Base-by-base conservation (phyloP, 1,139 yeast genomes). In the Arxiozyma telluris region DNA sequence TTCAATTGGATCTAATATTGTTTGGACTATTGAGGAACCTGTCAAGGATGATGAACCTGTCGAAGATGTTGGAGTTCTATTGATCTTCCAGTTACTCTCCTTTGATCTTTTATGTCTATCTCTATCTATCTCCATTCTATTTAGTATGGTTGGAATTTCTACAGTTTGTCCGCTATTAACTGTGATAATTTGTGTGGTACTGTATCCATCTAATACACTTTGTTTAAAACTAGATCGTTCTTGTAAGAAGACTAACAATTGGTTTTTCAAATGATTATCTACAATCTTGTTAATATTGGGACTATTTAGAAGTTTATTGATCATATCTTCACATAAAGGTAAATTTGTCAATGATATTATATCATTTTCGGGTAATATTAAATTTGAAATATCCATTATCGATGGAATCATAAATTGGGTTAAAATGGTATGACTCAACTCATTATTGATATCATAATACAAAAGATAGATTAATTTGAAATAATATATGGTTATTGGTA, bases 91-190 rank as follows among this genome's bases (percentile, higher is more conserved):
- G 18, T 58, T 61, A 45, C 66, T 66, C 47, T 69, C 72, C 52
- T 69, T 69, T 21, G 65, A 61, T 50, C 67, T 61, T 53, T 66
- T 67, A 52, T 67, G 69, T 47, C 65, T 62, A 49, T 66, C 70
- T n/a, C 71, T 60, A 41, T 68, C 70, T 51, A 58, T 60, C 48
- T 67, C 70, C 64, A 68, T 69, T 22, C 72, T 57, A 47, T 67
- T 71, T 12, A 69, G 55, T 22, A 61, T 57, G 1, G 60, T 61
- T 41, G 59, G 58, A 11, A 48, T 42, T 18, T 49, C 50, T 1
- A 46, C n/a, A 11, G 20, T 30, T 17, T 20, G 17, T 17, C 17
- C 25, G 5, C 1, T 7, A 4, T 42, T 43, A 12, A 8, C 4
- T 12, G n/a, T 21, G n/a, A 30, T 47, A 8, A 44, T 4, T 12